Percentiles rank a stretch among this genome's conserved stretches.
Conservation (phyloP, 176 grass and related monocot species). For the Triticum dicoccoides region DNA sequence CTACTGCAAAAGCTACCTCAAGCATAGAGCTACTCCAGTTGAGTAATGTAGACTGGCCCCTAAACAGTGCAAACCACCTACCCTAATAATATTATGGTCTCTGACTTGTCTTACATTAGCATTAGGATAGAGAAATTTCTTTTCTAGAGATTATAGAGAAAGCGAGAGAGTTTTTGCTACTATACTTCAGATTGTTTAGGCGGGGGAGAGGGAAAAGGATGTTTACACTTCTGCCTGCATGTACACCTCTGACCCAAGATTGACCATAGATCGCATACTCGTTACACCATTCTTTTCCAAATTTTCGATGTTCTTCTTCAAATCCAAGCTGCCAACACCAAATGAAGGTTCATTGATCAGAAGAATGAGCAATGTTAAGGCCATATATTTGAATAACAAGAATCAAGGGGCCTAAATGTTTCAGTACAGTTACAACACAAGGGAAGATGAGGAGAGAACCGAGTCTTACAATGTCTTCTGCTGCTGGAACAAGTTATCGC, state of each 20-base stretch:
- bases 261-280: slow-evolving; percentile 78
- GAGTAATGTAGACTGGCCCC: neutral
- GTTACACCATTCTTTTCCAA: slow-evolving; percentile 84
- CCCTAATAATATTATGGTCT: neutral
- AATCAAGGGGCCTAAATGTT: neutral
- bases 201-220: slow-evolving; percentile 14
- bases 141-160: neutral
- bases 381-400: neutral
- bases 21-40: neutral
- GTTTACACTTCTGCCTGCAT: slow-evolving; percentile 87
- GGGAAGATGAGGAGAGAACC: neutral
- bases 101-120: neutral
- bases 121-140: neutral
- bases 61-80: neutral
- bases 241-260: slow-evolving; percentile 95
- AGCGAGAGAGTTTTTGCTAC: neutral
- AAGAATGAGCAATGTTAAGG: neutral
- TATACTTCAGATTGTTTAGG: neutral
- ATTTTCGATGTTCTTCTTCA: slow-evolving; percentile 91
- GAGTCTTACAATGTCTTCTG: slow-evolving; percentile 84
- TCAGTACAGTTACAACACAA: neutral
- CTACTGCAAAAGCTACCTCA: neutral
- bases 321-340: slow-evolving; percentile 54
- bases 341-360: neutral
- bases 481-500: slow-evolving; percentile 74